Conservation (phyloP, 257 asterid genomes). For the Ilex asprella region DNA sequence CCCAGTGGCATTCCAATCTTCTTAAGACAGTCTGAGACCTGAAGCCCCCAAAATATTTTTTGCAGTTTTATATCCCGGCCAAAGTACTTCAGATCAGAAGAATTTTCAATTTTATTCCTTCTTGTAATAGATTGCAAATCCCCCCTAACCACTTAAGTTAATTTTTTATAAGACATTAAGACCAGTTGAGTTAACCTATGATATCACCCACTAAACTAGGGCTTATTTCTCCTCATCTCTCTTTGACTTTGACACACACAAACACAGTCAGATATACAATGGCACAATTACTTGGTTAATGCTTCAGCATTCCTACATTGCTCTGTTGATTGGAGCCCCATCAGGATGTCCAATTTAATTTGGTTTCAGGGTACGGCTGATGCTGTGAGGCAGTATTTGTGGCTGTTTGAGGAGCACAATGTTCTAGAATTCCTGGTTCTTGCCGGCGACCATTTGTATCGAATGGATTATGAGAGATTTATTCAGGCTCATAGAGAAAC, state of each 20-base stretch:
- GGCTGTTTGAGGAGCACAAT: conserved; percentile 92
- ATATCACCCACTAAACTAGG: not conserved
- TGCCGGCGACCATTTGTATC: conserved; percentile 92
- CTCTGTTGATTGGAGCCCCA: conserved; percentile 9
- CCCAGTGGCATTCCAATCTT: no score
- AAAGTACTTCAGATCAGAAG: no score
- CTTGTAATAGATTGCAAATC: not conserved
- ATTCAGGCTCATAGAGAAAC: conserved; percentile 97
- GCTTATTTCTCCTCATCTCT: not conserved
- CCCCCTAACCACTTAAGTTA: not conserved
- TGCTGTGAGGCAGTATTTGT: conserved; percentile 88
- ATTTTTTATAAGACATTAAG: not conserved
- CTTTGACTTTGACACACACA: not conserved
- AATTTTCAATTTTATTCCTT: not conserved
- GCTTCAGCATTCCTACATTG: not conserved
- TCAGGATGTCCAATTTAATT: conserved; percentile 8
- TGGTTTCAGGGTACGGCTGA: conserved; percentile 83
- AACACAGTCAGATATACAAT: not conserved
- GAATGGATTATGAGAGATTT: conserved; percentile 93
- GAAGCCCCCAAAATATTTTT: no score
- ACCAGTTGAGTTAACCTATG: not conserved
- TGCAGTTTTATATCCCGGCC: no score
- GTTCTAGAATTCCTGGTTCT: conserved; percentile 78
- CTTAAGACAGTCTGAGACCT: no score
- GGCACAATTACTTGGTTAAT: not conserved